Base-by-base conservation (phyloP, 257 asterid genomes). In the Rhazya stricta region DNA sequence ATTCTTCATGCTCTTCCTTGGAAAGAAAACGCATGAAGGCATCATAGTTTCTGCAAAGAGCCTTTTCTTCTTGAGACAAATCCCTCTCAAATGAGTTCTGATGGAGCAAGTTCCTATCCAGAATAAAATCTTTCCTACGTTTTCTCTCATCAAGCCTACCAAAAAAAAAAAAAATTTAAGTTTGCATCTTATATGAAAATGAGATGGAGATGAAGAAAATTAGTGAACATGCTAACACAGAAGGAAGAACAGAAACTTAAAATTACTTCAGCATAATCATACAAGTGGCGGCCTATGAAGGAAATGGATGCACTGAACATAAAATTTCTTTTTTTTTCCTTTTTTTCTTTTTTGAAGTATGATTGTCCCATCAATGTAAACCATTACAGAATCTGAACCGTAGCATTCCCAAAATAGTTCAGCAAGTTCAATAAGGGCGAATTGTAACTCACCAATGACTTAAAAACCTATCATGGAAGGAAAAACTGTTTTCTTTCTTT, bases 101-200 rank as follows among this genome's bases (percentile, higher is more conserved):
- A 74, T 86, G 78, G 65, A 92, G 87, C 79, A 92, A 82, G 77
- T 89, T 86, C 84, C 96, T 87, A 66, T 87, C 96, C 67, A 88
- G 77, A 84, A 90, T 84, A 77, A 92, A 92, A 81, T 88, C 89
- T 79, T 91, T 91, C 79, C 97, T 88, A 50, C 93, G 87, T 79
- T 90, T 86, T 79, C 97, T 89, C 90, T 91, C 97, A 73, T 87
- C 93, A 74, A 91, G 95, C 86, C 97, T 91, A 90, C 74, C 79
- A 83, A 78, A 42, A 79, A 72, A 80, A 83, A 78, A 42, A 79
- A 72, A 27, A 53, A 50, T 65, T 72, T 43, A 30, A 74, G 56
- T 36, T 67, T 32, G 71, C 78, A 69, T 63, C 54, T 53, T 9
- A 58, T 66, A 43, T 42, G 8, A 62, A 34, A 60, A 51, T 21